Base-by-base conservation (phyloP, 1,139 yeast genomes). In the Blastobotrys aristatus region DNA sequence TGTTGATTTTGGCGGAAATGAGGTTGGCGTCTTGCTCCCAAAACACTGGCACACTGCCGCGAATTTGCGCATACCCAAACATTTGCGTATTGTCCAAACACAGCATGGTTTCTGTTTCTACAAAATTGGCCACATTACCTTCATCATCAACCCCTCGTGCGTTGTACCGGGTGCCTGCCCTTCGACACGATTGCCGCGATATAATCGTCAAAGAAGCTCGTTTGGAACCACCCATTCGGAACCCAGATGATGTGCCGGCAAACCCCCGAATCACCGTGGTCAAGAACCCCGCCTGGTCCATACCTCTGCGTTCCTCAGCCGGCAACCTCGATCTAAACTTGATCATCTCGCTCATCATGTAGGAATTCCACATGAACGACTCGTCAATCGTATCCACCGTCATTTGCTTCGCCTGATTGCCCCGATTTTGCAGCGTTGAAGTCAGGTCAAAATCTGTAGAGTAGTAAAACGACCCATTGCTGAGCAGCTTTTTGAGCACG, bases 1-100 rank as follows among this genome's bases (percentile, higher is more conserved):
- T 75, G 33, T 86, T 84, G 44, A 92, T 87, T 63, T 90, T 92
- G 16, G 92, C 84, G 41, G 80, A 62, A n/a, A 82, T 69, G 48
- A 82, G 68, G 11, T 87, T 83, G 1, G 95, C 81, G 60, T 90
- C 97, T 64, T 94, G 99, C 63, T 94, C 98, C 98, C 98, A 94
- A 62, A 94, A 94, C 1, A 94, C 75, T 0, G 99, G 98, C 2
- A 92, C 92, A 14, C 96, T 85, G 2, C 99, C 99, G 64, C 99
- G 74, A 14, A 92, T 78, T 65, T 90, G 96, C 1, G 85, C 79
- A 63, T 82, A 90, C 2, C 97, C 80, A 62, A 80, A 88, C 47
- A 76, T 72, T 31, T 82, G 73, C 44, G 77, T 77, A 11, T 72
- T 69, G 1, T 78, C 76, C 47, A 74, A 71, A 62, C 76, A 79